A percentile compares a stretch with the other conserved stretches of the same genome.
phyloP scores from a whole-genome alignment of 2,329 filamentous ascomycete genomes.

The Botryosphaeria dothidea region DNA sequence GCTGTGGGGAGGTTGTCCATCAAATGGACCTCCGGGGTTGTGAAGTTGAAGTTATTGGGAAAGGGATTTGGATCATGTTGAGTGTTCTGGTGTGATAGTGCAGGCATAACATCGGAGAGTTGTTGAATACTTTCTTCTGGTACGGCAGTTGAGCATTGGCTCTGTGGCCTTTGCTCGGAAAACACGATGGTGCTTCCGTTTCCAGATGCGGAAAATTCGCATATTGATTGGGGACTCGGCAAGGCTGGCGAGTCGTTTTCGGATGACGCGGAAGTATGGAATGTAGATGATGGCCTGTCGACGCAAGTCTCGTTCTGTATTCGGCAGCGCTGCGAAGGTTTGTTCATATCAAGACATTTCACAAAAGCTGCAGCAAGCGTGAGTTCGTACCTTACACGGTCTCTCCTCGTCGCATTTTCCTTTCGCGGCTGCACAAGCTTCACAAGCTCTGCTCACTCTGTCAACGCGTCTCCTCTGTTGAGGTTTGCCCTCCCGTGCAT shows the following conservation, averaged over 20 bases:
- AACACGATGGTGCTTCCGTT: background rate
- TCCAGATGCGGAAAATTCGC: background rate
- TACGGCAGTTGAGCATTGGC: background rate
- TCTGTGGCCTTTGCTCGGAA: background rate
- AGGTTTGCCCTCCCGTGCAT: constrained; percentile 25
- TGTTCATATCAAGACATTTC: background rate
- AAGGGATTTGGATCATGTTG: background rate
- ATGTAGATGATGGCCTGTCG: constrained; percentile 18
- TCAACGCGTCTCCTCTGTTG: constrained; percentile 25
- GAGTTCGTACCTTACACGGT: constrained; percentile 29
- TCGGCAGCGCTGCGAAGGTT: constrained; percentile 17
- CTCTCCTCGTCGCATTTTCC: constrained; percentile 33
- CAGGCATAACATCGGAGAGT: too few relatives aligned
- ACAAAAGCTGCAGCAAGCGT: background rate
- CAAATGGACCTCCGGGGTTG: background rate
- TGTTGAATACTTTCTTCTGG: background rate
- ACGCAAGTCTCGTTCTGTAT: constrained; percentile 19
- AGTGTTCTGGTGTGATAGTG: background rate
- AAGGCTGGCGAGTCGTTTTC: constrained; percentile 24
- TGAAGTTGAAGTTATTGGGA: background rate
- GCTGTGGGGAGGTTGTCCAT: constrained; percentile 23
- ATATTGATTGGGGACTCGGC: background rate
- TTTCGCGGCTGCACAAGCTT: constrained; percentile 33
- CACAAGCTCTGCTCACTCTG: constrained; percentile 32
- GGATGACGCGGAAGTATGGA: constrained; percentile 26